Evolutionary conservation across 148 eudicot genomes (phyloP), one percentile per base, ranked within the genome.

Genomic region (Cornus florida): DNA sequence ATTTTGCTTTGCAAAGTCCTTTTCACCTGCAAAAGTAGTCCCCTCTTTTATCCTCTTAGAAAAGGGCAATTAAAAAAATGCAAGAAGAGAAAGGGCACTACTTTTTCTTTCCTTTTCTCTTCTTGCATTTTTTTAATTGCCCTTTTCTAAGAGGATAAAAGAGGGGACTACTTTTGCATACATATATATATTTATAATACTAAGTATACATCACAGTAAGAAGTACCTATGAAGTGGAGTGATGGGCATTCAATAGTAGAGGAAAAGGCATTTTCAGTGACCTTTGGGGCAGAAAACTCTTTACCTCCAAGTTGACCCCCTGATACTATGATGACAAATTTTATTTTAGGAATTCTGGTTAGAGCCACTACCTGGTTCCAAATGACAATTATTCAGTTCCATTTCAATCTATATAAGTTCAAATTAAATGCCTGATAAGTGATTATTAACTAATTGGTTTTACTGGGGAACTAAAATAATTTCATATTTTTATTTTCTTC

Each of bases 21-120:
- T 69, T 71, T 79, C 87, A 72, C 82, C 87, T 85, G 48, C 28
- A 71, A 20, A 57, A 5, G n/a, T n/a, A n/a, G n/a, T n/a, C n/a
- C n/a, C n/a, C n/a, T n/a, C n/a, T n/a, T n/a, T n/a, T n/a, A n/a
- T n/a, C n/a, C n/a, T n/a, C n/a, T n/a, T n/a, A n/a, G n/a, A n/a
- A n/a, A n/a, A n/a, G n/a, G n/a, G n/a, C n/a, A n/a, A n/a, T n/a
- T n/a, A n/a, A n/a, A 33, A 33, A 33, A n/a, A n/a, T n/a, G n/a
- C n/a, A n/a, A n/a, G n/a, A n/a, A n/a, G n/a, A n/a, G n/a, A n/a
- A n/a, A n/a, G n/a, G n/a, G n/a, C n/a, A n/a, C n/a, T n/a, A n/a
- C n/a, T n/a, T n/a, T n/a, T n/a, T n/a, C n/a, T n/a, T n/a, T n/a
- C n/a, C n/a, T n/a, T n/a, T n/a, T n/a, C n/a, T n/a, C n/a, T n/a